Percentiles rank a stretch among this genome's conserved stretches.
These are phyloP conservation scores for Tetrapyrgos nigripes DNA, from an alignment of 1,284 basidiomycete species.

Conservation along the genomic window DNA sequence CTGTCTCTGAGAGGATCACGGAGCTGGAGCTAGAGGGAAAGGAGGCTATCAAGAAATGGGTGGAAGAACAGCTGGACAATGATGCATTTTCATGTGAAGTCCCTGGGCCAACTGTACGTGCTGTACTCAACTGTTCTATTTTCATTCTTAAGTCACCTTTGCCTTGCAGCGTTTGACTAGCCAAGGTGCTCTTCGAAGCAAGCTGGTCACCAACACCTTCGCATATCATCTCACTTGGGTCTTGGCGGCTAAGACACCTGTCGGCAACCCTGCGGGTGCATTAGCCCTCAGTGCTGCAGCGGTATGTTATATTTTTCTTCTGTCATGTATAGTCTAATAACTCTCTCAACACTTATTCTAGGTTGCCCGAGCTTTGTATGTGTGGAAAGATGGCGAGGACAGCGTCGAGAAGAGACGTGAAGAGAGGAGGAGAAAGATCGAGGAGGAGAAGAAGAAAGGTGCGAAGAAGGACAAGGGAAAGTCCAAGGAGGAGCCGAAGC, in stretches of 20 bases:
- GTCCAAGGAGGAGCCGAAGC: no score
- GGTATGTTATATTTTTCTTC: no score
- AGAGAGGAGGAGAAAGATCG: no score
- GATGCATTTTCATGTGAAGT: slow-evolving; percentile 5
- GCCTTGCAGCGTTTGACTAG: not conserved
- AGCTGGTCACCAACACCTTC: not conserved
- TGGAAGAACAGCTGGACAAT: not conserved
- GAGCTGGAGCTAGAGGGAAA: not conserved
- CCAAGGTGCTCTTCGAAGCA: not conserved
- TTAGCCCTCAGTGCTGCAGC: slow-evolving; percentile 2
- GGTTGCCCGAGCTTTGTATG: no score
- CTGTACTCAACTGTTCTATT: not conserved
- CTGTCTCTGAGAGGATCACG: not conserved
- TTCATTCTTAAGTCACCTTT: not conserved
- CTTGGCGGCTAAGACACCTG: not conserved
- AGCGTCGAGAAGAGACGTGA: no score
- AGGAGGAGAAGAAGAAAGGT: no score
- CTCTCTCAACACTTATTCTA: no score
- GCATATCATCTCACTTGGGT: slow-evolving; percentile 2
- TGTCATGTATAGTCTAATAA: no score
- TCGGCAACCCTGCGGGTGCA: not conserved
- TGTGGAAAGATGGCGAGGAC: no score
- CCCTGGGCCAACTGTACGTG: not conserved
- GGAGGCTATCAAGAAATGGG: not conserved
- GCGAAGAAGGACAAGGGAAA: no score